Conservation (phyloP, 108 stramenopile species). For the Cyclotella choctawhatcheeana region DNA sequence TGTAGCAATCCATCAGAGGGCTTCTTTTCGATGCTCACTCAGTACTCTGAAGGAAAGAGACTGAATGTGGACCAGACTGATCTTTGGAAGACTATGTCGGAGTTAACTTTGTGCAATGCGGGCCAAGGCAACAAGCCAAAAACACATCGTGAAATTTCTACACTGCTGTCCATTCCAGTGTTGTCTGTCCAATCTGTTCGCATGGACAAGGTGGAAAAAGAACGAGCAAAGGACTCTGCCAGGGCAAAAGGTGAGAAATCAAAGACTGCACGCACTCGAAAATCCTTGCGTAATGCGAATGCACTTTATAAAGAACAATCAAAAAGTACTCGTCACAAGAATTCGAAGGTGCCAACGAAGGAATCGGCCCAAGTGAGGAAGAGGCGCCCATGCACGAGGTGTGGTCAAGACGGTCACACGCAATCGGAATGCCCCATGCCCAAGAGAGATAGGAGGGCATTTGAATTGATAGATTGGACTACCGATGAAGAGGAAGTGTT, state of each 20-base stretch:
- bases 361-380: not conserved
- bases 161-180: not conserved
- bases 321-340: not conserved
- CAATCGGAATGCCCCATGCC: not conserved
- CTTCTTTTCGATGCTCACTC: conserved; percentile 1
- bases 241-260: not conserved
- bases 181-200: not conserved
- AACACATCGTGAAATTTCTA: not conserved
- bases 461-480: not conserved
- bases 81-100: not conserved
- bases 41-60: conserved; percentile 3
- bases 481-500: not conserved
- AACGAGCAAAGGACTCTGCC: not conserved
- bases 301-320: not conserved
- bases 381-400: not conserved
- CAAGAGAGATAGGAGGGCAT: not conserved
- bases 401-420: not conserved
- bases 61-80: conserved; percentile 3
- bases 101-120: not conserved
- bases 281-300: not conserved
- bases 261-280: not conserved
- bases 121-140: not conserved
- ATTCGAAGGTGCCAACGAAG: not conserved
- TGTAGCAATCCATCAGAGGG: not conserved
- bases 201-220: not conserved